Evolutionary conservation across 148 eudicot species (phyloP).

Genomic region (Hydrangea macrophylla): DNA sequence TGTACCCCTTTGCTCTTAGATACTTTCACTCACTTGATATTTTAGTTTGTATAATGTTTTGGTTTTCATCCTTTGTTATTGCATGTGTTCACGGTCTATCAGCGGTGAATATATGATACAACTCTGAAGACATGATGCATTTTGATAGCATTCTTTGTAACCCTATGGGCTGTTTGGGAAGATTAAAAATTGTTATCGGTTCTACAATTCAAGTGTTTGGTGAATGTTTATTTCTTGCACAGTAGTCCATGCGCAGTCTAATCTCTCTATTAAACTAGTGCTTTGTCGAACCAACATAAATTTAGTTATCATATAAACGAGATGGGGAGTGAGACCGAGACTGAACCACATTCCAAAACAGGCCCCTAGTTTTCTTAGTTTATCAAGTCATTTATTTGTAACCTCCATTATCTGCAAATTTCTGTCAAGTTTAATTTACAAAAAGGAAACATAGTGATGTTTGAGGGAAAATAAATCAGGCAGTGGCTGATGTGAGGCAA

Average conservation of each 20-base stretch:
- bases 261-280: too few relatives aligned
- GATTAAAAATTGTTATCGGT: too few relatives aligned
- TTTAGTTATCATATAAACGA: too few relatives aligned
- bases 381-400: neutral
- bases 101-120: too few relatives aligned
- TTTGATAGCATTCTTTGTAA: neutral
- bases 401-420: neutral
- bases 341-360: too few relatives aligned
- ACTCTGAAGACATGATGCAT: too few relatives aligned
- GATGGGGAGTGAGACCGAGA: too few relatives aligned
- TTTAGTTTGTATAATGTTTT: neutral
- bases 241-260: too few relatives aligned
- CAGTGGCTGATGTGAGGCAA: conserved; percentile 48
- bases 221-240: too few relatives aligned
- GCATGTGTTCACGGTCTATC: neutral
- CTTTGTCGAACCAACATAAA: too few relatives aligned
- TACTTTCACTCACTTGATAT: neutral
- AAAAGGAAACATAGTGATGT: neutral
- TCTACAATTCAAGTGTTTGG: too few relatives aligned
- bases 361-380: neutral
- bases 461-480: conserved; percentile 33
- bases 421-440: neutral
- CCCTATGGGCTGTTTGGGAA: too few relatives aligned
- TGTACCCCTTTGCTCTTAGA: neutral
- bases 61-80: conserved; percentile 4